Evolutionary conservation across 148 eudicot species (phyloP).

Genomic region (Dianthus caryophyllus): DNA sequence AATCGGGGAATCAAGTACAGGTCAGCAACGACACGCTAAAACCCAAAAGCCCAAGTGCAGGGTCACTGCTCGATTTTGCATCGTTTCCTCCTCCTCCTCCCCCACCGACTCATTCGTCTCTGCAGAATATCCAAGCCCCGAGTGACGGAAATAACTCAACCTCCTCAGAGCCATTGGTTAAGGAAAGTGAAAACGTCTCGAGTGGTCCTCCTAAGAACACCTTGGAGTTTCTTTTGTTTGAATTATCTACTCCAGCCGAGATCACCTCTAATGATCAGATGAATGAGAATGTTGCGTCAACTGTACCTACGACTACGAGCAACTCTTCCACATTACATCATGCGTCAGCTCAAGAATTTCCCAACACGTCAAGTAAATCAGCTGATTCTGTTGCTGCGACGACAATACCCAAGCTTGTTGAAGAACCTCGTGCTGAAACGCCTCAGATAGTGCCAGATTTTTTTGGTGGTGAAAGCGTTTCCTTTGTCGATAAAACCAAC

Average conservation of each 20-base stretch:
- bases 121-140: constrained; percentile 15
- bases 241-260: constrained; percentile 36
- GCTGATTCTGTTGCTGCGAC: background rate
- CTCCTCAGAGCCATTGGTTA: constrained; percentile 21
- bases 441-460: constrained; percentile 20
- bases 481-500: constrained; percentile 7
- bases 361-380: background rate
- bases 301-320: constrained; percentile 23
- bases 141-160: constrained; percentile 23
- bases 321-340: background rate
- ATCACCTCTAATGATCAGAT: constrained; percentile 15
- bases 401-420: background rate
- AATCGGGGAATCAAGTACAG: constrained; percentile 21
- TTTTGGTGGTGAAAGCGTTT: constrained; percentile 16
- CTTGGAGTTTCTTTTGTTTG: constrained; percentile 51
- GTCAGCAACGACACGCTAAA: constrained; percentile 24
- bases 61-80: constrained; percentile 44
- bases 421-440: constrained; percentile 6
- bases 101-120: constrained; percentile 23
- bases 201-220: constrained; percentile 37
- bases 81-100: constrained; percentile 35
- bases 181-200: constrained; percentile 12
- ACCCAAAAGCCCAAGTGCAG: constrained; percentile 26
- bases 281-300: constrained; percentile 11
- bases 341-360: constrained; percentile 4